These are phyloP conservation scores for Candida tibetensis DNA, from an alignment of 805 yeast species.

Conservation along the genomic window DNA sequence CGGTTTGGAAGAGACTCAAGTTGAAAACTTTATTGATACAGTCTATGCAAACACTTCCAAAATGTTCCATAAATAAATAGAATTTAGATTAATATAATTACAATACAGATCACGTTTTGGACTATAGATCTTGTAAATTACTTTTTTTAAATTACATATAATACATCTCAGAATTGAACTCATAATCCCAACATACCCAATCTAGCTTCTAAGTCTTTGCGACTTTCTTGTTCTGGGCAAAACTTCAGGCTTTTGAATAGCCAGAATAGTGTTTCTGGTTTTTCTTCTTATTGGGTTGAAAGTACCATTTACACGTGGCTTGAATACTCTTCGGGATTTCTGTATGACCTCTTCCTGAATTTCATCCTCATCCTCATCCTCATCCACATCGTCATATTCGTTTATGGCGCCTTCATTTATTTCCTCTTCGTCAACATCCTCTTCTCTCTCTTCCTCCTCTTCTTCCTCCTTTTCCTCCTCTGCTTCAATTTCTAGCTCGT, in stretches of 20 bases:
- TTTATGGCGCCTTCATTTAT: constrained; percentile 8
- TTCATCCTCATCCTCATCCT: constrained; percentile 18
- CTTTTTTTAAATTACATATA: constrained; percentile 1
- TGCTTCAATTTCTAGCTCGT: constrained; percentile 11
- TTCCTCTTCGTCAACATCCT: constrained; percentile 5
- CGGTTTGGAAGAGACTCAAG: constrained; percentile 27
- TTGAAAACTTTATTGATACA: constrained; percentile 31
- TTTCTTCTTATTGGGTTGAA: neutral
- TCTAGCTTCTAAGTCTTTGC: neutral
- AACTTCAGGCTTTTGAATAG: neutral
- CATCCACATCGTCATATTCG: constrained; percentile 18
- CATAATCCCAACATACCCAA: too few relatives aligned
- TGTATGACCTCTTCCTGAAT: constrained; percentile 18
- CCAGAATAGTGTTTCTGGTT: neutral
- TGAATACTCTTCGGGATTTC: neutral
- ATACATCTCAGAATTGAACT: too few relatives aligned
- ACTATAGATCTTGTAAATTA: too few relatives aligned
- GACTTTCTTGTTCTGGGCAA: neutral
- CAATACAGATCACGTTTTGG: too few relatives aligned
- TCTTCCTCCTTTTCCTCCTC: constrained; percentile 23
- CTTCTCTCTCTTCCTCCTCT: constrained; percentile 21
- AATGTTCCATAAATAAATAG: constrained; percentile 27
- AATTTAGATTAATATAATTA: too few relatives aligned
- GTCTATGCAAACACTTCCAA: constrained; percentile 36
- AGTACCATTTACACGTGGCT: neutral